phyloP scores from a whole-genome alignment of 257 asterid species.

The Knoxia roxburghii region DNA sequence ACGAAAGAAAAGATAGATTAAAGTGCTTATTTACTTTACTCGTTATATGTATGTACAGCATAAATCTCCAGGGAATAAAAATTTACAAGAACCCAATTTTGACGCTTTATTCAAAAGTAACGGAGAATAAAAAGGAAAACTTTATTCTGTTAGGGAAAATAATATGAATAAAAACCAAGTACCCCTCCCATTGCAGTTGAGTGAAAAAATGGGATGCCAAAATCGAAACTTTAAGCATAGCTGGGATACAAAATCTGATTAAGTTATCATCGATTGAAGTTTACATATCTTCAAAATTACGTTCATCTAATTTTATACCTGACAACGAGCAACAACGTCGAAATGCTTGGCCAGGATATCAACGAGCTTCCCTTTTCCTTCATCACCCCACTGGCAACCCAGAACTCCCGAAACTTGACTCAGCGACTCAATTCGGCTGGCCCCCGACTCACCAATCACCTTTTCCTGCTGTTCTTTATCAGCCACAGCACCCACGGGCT shows the following conservation, averaged over 20 bases:
- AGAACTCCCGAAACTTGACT: conserved; percentile 94
- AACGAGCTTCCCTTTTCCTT: conserved; percentile 94
- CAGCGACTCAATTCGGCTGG: conserved; percentile 58
- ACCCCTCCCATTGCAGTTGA: neutral
- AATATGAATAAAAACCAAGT: neutral
- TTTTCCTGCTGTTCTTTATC: conserved; percentile 20
- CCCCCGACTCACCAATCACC: conserved; percentile 20
- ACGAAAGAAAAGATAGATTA: too few species aligned
- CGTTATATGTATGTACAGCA: neutral
- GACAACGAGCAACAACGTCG: conserved; percentile 95
- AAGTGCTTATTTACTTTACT: too few species aligned
- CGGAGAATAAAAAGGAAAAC: too few species aligned
- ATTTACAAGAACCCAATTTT: neutral
- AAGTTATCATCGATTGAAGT: neutral
- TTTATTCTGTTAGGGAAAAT: too few species aligned
- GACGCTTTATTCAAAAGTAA: neutral
- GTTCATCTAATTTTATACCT: conserved; percentile 36
- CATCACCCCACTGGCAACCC: conserved; percentile 99
- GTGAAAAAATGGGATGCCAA: neutral
- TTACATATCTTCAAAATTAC: neutral
- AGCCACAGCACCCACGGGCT: conserved; percentile 16
- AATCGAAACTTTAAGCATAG: too few species aligned
- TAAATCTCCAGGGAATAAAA: neutral
- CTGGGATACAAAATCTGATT: too few species aligned
- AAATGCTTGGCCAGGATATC: conserved; percentile 84